Base-by-base conservation (phyloP, 2,329 filamentous ascomycete species). In the Alternaria atra region DNA sequence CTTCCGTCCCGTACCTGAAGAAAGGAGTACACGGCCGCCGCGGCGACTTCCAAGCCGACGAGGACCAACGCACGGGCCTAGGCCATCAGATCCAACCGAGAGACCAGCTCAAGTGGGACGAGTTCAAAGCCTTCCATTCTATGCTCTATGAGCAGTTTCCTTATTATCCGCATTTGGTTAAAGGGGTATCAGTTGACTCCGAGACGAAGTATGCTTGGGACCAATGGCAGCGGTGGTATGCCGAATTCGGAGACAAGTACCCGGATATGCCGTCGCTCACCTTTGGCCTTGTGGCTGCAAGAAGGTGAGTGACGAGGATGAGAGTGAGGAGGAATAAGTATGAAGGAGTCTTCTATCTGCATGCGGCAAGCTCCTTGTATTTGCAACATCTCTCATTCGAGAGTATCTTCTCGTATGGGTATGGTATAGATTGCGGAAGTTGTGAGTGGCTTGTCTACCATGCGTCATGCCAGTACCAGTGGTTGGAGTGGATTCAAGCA, bases 221-320 rank as follows among this genome's bases (percentile, higher is more conserved):
- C 3, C 23, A 55, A 6, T 44, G 55, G n/a, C 68, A 68, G 46
- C 13, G 7, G 7, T 70, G 65, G 60, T 67, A 67, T 32, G 13
- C 2, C 4, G 27, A 35, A 8, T 72, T 71, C 29, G 35, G 35
- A 17, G 12, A 62, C 2, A 72, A 65, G 52, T 76, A 73, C 34
- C 61, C 8, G 71, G 73, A 1, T 52, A 60, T 32, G 9, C 13
- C 1, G 34, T 65, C 4, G 51, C 27, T 5, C 50, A 66, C 32
- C 50, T 69, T 13, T 76, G 72, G 72, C 63, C 66, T 8, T 76
- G 73, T 56, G 71, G 73, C 3, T 76, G 73, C 53, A 58, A 59
- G 44, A 61, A 61, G 43, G n/a, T 57, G 1, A 29, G 39, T 4
- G 63, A 54, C 3, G 58, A 52, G 9, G 53, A 56, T 29, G 65